phyloP scores from a whole-genome alignment of 306 rosid genomes.

The Vigna mungo region DNA sequence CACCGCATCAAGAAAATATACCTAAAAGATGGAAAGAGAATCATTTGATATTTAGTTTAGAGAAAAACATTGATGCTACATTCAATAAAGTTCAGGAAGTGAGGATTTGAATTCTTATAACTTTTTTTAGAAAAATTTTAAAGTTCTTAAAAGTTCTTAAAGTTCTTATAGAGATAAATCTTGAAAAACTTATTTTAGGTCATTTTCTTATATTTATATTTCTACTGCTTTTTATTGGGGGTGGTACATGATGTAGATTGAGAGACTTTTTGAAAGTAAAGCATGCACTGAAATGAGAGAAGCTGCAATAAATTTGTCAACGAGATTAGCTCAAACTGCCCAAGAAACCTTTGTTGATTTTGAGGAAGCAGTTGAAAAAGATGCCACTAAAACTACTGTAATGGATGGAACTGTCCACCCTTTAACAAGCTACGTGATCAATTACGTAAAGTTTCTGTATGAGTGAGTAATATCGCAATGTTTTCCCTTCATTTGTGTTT shows the following conservation, averaged over 20 bases:
- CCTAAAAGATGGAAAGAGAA: too few species aligned
- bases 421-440: conserved; percentile 94
- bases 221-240: conserved; percentile 14
- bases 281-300: conserved; percentile 84
- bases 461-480: conserved; percentile 65
- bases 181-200: background rate
- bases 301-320: conserved; percentile 72
- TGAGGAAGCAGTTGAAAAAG: conserved; percentile 98
- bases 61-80: too few species aligned
- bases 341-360: conserved; percentile 95
- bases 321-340: conserved; percentile 93
- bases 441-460: conserved; percentile 83
- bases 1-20: too few species aligned
- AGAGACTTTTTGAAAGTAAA: conserved; percentile 72
- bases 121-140: too few species aligned
- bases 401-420: conserved; percentile 99
- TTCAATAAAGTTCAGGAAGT: too few species aligned
- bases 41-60: too few species aligned
- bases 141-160: too few species aligned
- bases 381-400: conserved; percentile 92
- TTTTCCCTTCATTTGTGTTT: background rate
- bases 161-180: too few species aligned
- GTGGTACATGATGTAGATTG: conserved; percentile 56
- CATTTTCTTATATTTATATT: background rate
- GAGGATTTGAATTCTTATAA: too few species aligned